Evolutionary conservation across 108 stramenopile species (phyloP).

Genomic region (Mediolabrus comicus): DNA sequence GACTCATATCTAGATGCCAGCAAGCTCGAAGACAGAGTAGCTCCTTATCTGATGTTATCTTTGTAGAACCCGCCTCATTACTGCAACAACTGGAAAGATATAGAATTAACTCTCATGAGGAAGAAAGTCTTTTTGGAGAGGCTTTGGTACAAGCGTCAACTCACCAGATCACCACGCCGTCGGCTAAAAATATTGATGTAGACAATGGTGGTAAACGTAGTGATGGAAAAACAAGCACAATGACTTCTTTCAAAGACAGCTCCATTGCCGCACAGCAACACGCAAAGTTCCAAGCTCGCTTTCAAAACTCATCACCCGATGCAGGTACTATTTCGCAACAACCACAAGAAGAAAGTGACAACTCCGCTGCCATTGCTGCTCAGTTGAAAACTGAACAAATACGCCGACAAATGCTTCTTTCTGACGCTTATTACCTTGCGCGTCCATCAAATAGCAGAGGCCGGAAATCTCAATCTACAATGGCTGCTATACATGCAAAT

Average conservation of each 20-base stretch:
- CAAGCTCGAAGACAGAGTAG: slow-evolving; percentile 25
- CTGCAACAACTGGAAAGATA: slow-evolving; percentile 40
- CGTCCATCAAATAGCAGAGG: slow-evolving; percentile 35
- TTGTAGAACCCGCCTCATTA: slow-evolving; percentile 46
- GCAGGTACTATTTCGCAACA: background rate
- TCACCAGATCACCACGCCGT: background rate
- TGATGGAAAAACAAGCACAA: slow-evolving; percentile 34
- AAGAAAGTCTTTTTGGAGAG: slow-evolving; percentile 45
- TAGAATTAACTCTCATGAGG: slow-evolving; percentile 22
- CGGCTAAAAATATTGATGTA: background rate
- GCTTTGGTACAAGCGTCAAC: background rate
- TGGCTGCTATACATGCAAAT: slow-evolving; percentile 41
- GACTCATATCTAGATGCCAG: slow-evolving; percentile 46
- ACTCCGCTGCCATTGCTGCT: slow-evolving; percentile 17
- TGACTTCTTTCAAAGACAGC: slow-evolving; percentile 38
- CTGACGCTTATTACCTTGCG: slow-evolving; percentile 39
- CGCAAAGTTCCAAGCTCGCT: slow-evolving; percentile 37
- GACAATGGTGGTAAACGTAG: slow-evolving; percentile 2
- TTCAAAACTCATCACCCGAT: background rate
- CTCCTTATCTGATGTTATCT: slow-evolving; percentile 33
- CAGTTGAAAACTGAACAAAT: slow-evolving; percentile 42
- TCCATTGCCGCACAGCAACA: slow-evolving; percentile 36
- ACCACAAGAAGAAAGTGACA: background rate
- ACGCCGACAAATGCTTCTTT: slow-evolving; percentile 33
- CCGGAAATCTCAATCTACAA: slow-evolving; percentile 5